A percentile compares a stretch with the other conserved stretches of the same genome.
Evolutionary conservation across 768 basidiomycete species (phyloP).

Genomic region (Lactifluus volemus): DNA sequence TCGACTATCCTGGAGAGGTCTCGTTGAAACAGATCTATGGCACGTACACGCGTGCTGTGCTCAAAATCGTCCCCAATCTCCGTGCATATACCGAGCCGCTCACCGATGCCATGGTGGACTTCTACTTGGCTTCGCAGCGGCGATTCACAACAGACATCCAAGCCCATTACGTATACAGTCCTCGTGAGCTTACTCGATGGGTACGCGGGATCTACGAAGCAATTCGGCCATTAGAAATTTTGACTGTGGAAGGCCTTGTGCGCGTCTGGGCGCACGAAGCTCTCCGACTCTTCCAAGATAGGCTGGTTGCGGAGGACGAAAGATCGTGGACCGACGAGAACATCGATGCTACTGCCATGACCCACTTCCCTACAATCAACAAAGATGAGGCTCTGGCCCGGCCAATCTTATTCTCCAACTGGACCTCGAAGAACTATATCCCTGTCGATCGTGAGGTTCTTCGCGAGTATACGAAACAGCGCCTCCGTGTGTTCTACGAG

Average conservation of each 20-base stretch:
- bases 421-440: slow-evolving; percentile 96
- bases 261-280: slow-evolving; percentile 98
- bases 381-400: slow-evolving; percentile 76
- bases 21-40: slow-evolving; percentile 98
- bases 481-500: slow-evolving; percentile 96
- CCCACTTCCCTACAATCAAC: slow-evolving; percentile 91
- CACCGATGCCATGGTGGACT: slow-evolving; percentile 94
- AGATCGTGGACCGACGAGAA: slow-evolving; percentile 91
- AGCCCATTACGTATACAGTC: slow-evolving; percentile 98
- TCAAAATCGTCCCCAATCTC: slow-evolving; percentile 92
- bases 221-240: slow-evolving; percentile 85
- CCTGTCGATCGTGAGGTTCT: slow-evolving; percentile 90
- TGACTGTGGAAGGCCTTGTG: slow-evolving; percentile 91
- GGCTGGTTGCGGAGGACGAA: slow-evolving; percentile 89
- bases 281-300: slow-evolving; percentile 93
- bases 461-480: slow-evolving; percentile 93
- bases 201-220: slow-evolving; percentile 96
- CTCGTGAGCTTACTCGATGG: slow-evolving; percentile 98
- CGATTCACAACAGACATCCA: slow-evolving; percentile 95
- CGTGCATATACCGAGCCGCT: slow-evolving; percentile 90
- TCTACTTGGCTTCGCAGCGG: slow-evolving; percentile 91
- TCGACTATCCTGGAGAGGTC: slow-evolving; percentile 95
- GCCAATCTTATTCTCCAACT: slow-evolving; percentile 96
- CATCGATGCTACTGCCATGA: slow-evolving; percentile 74
- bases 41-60: slow-evolving; percentile 91